Conservation (phyloP, 2,329 filamentous ascomycete species). For the Xylaria sp. region DNA sequence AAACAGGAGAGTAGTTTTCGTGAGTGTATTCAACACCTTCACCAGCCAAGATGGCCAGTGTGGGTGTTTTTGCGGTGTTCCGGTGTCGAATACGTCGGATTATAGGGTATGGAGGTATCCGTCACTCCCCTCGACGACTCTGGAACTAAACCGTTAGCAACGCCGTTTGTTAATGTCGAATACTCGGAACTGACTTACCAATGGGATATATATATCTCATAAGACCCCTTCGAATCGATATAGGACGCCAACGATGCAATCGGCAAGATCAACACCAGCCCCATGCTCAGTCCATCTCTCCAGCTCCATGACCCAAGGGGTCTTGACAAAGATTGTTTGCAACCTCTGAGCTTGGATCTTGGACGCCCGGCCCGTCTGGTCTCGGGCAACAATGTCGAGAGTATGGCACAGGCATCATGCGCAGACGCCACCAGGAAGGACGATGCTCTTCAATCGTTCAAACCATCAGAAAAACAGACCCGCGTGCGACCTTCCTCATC, state of each 20-base stretch:
- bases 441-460: conserved; percentile 59
- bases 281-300: conserved; percentile 55
- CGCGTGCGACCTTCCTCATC: conserved; percentile 50
- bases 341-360: conserved; percentile 58
- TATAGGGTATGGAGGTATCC: too few species aligned
- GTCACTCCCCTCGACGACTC: too few species aligned
- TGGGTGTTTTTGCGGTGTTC: too few species aligned
- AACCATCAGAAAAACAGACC: too few species aligned
- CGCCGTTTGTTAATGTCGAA: too few species aligned
- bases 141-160: too few species aligned
- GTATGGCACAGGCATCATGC: conserved; percentile 56
- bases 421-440: conserved; percentile 50
- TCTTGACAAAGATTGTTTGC: conserved; percentile 59
- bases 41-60: too few species aligned
- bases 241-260: conserved; percentile 63
- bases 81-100: too few species aligned
- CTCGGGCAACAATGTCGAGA: conserved; percentile 73
- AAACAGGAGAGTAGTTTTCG: too few species aligned
- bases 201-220: too few species aligned
- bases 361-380: conserved; percentile 75
- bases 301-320: conserved; percentile 56
- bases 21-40: too few species aligned
- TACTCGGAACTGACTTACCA: too few species aligned
- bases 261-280: conserved; percentile 60
- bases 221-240: conserved; percentile 47